A percentile compares a stretch with the other conserved stretches of the same genome.
phyloP scores from a whole-genome alignment of 2,329 filamentous ascomycete genomes.

The Penicillium fuscoglaucum region DNA sequence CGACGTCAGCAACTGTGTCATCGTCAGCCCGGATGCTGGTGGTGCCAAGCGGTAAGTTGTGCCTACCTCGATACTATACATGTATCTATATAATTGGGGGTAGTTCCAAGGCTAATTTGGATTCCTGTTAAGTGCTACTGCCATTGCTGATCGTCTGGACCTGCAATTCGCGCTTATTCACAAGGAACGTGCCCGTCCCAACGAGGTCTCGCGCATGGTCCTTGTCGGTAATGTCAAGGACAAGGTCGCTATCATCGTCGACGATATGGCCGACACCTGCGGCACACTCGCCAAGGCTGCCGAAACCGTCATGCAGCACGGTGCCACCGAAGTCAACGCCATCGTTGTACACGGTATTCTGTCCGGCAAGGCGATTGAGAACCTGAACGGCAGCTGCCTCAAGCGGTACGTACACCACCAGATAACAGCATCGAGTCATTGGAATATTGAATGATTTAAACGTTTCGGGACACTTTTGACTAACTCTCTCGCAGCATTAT shows the following conservation, averaged over 20 bases:
- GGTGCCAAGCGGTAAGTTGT: constrained; percentile 75
- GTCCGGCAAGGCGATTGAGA: constrained; percentile 83
- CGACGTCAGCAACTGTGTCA: constrained; percentile 78
- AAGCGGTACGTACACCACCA: constrained; percentile 29
- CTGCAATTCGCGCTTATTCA: constrained; percentile 92
- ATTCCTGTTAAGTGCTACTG: constrained; percentile 66
- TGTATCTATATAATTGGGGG: neutral
- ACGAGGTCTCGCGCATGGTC: constrained; percentile 89
- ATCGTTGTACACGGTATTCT: constrained; percentile 95
- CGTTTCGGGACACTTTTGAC: neutral
- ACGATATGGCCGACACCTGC: constrained; percentile 97
- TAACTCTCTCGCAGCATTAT: constrained; percentile 61
- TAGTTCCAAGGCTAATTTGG: constrained; percentile 1
- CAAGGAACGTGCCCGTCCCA: constrained; percentile 89
- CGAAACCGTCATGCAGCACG: constrained; percentile 81
- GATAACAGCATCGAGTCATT: neutral
- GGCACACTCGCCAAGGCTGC: constrained; percentile 87
- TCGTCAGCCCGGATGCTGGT: constrained; percentile 92
- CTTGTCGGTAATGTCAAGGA: constrained; percentile 92
- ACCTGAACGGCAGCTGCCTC: constrained; percentile 74
- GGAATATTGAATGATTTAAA: neutral
- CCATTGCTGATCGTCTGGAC: constrained; percentile 88
- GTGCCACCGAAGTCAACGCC: constrained; percentile 83
- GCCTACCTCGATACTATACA: neutral
- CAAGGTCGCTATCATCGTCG: constrained; percentile 92